phyloP scores from a whole-genome alignment of 148 eudicot genomes.

The Drosera capensis region DNA sequence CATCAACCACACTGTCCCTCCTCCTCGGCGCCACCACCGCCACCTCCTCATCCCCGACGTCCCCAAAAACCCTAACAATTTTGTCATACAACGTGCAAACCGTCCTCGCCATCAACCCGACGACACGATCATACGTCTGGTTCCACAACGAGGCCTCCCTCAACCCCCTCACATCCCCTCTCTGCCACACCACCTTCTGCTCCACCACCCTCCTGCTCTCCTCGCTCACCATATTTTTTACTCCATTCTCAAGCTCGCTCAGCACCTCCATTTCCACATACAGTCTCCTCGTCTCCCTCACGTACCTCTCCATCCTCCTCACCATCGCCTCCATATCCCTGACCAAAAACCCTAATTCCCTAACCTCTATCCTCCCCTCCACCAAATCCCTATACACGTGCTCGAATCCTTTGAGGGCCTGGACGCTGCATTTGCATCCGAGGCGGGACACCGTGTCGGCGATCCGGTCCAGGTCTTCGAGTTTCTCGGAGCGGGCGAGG shows the following conservation, averaged over 20 bases:
- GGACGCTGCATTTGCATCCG: conserved; percentile 35
- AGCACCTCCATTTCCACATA: conserved; percentile 44
- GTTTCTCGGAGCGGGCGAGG: conserved; percentile 30
- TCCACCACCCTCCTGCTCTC: conserved; percentile 10
- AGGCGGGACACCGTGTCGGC: conserved; percentile 35
- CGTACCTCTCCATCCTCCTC: conserved; percentile 41
- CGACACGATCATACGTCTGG: conserved; percentile 34
- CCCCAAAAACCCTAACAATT: conserved; percentile 42
- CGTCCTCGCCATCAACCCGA: conserved; percentile 36
- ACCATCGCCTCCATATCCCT: conserved; percentile 46
- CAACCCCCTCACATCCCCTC: conserved; percentile 39
- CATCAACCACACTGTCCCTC: conserved; percentile 10
- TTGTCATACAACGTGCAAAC: conserved; percentile 27
- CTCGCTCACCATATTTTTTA: not conserved
- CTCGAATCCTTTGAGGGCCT: conserved; percentile 35
- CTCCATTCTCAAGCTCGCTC: conserved; percentile 35
- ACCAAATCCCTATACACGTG: conserved; percentile 26
- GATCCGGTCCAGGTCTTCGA: conserved; percentile 25
- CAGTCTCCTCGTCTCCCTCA: conserved; percentile 27
- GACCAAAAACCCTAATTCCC: conserved; percentile 26
- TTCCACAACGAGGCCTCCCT: conserved; percentile 44
- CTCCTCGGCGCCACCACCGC: conserved; percentile 2
- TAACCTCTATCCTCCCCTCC: conserved; percentile 20
- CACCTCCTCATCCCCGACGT: conserved; percentile 23
- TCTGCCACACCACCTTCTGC: conserved; percentile 38